Percentiles rank a stretch among this genome's conserved stretches.
phyloP scores from a whole-genome alignment of 768 basidiomycete genomes.

The Leccinum rimulosum region DNA sequence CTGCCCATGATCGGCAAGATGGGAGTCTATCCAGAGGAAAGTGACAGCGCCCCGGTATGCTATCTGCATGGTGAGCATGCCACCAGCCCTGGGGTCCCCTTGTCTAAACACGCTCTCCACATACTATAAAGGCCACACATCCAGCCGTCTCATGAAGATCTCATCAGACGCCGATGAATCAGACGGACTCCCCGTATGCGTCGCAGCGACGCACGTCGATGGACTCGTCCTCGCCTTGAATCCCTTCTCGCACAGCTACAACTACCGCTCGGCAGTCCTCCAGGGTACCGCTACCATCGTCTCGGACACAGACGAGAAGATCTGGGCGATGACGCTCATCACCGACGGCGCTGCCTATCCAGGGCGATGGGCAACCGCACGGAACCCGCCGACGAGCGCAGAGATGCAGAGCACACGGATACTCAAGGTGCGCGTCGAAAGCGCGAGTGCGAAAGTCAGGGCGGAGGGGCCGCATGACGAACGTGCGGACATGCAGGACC shows the following conservation, averaged over 20 bases:
- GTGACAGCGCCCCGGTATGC: constrained; percentile 11
- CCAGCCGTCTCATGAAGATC: constrained; percentile 29
- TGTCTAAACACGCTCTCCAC: no score
- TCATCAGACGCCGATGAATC: neutral
- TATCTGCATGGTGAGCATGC: constrained; percentile 23
- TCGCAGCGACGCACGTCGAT: constrained; percentile 26
- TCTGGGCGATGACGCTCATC: constrained; percentile 24
- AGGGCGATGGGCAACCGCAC: constrained; percentile 19
- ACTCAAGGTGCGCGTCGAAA: constrained; percentile 22
- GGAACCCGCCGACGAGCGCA: constrained; percentile 19
- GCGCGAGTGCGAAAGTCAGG: constrained; percentile 24
- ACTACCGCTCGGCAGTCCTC: constrained; percentile 25
- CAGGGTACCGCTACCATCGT: constrained; percentile 19
- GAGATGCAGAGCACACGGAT: constrained; percentile 25
- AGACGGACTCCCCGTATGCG: constrained; percentile 17
- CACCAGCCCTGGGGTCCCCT: no score
- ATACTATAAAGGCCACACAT: constrained; percentile 14
- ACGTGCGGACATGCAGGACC: constrained; percentile 14
- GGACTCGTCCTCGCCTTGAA: constrained; percentile 23
- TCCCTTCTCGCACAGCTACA: constrained; percentile 27
- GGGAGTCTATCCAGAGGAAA: constrained; percentile 13
- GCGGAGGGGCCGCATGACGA: constrained; percentile 25
- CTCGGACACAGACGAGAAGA: constrained; percentile 19
- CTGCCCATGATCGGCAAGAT: constrained; percentile 28
- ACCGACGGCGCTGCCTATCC: constrained; percentile 23